Evolutionary conservation across 306 rosid genomes (phyloP).

Genomic region (Gastrolobium bilobum): DNA sequence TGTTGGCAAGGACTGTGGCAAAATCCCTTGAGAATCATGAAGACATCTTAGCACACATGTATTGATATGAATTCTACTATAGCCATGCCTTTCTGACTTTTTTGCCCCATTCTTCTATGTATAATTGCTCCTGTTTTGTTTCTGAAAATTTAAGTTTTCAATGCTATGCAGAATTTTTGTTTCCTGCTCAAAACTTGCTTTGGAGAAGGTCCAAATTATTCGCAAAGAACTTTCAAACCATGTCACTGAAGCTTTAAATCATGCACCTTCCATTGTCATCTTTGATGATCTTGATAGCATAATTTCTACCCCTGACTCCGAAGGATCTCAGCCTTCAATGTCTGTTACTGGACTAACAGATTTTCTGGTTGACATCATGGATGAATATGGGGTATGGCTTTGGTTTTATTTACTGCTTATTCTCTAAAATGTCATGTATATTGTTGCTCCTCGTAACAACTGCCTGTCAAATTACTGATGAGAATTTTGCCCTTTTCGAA

Average conservation of each 20-base stretch:
- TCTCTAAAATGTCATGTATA: conserved; percentile 23
- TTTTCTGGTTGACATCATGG: conserved; percentile 80
- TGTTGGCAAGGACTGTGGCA: conserved; percentile 80
- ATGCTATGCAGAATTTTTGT: conserved; percentile 78
- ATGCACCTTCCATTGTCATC: conserved; percentile 91
- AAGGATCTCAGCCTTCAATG: conserved; percentile 75
- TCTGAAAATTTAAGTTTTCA: conserved; percentile 41
- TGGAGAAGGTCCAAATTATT: conserved; percentile 75
- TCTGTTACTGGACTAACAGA: conserved; percentile 73
- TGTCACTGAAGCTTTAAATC: conserved; percentile 83
- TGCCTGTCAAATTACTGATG: conserved; percentile 21
- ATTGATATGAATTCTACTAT: conserved; percentile 52
- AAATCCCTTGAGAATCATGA: conserved; percentile 69
- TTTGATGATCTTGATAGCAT: conserved; percentile 92
- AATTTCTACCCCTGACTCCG: conserved; percentile 73
- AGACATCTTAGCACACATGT: conserved; percentile 83
- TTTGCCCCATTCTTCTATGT: conserved; percentile 6
- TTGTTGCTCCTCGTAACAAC: conserved; percentile 24
- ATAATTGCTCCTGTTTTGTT: conserved; percentile 32
- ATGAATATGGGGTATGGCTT: conserved; percentile 71
- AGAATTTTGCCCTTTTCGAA: conserved; percentile 14
- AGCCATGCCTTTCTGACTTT: conserved; percentile 29
- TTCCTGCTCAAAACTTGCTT: conserved; percentile 79
- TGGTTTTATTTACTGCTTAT: conserved; percentile 13
- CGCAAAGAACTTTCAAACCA: conserved; percentile 74